Conservation (phyloP, 345 rosid genomes). For the Hevea brasiliensis region DNA sequence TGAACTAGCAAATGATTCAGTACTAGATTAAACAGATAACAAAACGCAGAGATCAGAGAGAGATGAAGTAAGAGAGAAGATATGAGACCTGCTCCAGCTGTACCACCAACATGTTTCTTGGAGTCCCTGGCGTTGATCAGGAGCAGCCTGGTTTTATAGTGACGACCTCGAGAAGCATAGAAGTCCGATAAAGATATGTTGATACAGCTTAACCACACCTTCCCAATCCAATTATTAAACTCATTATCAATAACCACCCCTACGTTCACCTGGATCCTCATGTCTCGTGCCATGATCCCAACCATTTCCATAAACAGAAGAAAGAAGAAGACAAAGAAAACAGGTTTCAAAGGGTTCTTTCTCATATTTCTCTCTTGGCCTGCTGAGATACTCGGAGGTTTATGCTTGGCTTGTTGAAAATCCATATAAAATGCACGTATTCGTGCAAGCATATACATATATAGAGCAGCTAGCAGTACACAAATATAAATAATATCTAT, state of each 20-base stretch:
- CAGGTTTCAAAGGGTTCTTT: not conserved
- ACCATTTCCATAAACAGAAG: not conserved
- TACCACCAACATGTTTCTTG: conserved; percentile 22
- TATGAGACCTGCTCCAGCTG: conserved; percentile 34
- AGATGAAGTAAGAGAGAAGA: not conserved
- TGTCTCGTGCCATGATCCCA: not conserved
- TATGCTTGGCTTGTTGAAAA: too few relatives aligned
- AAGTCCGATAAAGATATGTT: conserved; percentile 37
- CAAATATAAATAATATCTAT: too few relatives aligned
- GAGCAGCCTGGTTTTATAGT: conserved; percentile 31
- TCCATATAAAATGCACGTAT: too few relatives aligned
- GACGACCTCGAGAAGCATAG: conserved; percentile 14
- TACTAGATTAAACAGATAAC: too few relatives aligned
- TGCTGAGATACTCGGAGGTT: too few relatives aligned
- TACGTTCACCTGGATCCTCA: conserved; percentile 14
- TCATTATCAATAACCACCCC: conserved; percentile 47
- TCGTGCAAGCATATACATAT: too few relatives aligned
- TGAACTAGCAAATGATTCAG: too few relatives aligned
- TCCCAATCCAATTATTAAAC: too few relatives aligned
- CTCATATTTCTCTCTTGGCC: too few relatives aligned
- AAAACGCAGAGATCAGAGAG: too few relatives aligned
- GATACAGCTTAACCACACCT: conserved; percentile 28
- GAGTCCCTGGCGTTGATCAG: conserved; percentile 27
- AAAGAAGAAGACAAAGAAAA: not conserved
- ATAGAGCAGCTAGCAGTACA: too few relatives aligned